Conservation (phyloP, 2,329 filamentous ascomycete species). For the Corniculantispora saksenae region DNA sequence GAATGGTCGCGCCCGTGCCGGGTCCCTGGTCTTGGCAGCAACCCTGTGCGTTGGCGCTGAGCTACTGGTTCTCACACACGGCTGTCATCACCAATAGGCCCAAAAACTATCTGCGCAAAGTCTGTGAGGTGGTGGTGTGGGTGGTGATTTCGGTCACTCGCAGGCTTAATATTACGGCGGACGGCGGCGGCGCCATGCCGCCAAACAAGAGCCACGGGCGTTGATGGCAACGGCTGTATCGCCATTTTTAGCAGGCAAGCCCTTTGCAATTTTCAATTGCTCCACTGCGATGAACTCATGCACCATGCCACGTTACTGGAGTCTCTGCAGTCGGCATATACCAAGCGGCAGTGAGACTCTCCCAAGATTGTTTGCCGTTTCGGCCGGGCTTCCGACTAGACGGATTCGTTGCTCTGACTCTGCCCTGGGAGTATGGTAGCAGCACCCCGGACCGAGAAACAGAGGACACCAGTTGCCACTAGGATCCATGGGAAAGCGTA, state of each 20-base stretch:
- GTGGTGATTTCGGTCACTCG: conserved; percentile 5
- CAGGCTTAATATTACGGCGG: conserved; percentile 6
- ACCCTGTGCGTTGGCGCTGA: conserved; percentile 16
- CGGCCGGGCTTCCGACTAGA: conserved; percentile 14
- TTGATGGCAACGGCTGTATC: background rate
- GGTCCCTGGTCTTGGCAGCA: conserved; percentile 18
- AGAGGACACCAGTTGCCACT: conserved; percentile 1
- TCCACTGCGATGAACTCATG: background rate
- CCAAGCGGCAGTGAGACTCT: background rate
- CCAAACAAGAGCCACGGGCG: background rate
- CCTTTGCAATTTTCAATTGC: background rate
- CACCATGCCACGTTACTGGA: background rate
- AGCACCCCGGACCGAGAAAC: conserved; percentile 11
- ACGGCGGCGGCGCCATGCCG: background rate
- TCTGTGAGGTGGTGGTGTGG: background rate
- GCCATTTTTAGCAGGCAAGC: background rate
- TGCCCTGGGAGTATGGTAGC: background rate
- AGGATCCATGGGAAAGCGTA: background rate
- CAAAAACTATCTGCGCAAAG: background rate
- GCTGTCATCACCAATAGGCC: background rate
- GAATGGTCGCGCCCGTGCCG: conserved; percentile 9
- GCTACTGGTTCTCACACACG: too few species aligned
- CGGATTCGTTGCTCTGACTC: background rate
- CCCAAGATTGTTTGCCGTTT: background rate
- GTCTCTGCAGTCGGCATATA: background rate